Evolutionary conservation across 177 flowering plant genomes (phyloP).

Genomic region (Vitis hybrid): DNA sequence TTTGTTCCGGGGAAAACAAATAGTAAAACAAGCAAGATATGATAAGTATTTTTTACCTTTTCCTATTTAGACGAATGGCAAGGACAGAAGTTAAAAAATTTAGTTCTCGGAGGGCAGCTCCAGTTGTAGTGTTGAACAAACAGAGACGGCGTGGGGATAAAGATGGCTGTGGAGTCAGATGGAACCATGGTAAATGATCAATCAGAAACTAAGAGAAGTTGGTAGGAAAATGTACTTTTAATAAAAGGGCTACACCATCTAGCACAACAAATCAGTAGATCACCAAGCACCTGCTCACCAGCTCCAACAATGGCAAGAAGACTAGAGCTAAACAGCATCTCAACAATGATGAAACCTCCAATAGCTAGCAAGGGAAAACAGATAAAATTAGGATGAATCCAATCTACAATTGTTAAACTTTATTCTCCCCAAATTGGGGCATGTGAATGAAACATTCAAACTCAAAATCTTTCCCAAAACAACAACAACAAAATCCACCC

Average conservation of each 20-base stretch:
- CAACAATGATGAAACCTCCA: constrained; percentile 83
- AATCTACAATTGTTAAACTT: neutral
- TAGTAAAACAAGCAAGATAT: neutral
- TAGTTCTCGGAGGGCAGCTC: constrained; percentile 70
- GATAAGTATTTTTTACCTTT: constrained; percentile 43
- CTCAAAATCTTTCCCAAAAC: neutral
- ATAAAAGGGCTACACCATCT: neutral
- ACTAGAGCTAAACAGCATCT: constrained; percentile 83
- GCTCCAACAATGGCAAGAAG: constrained; percentile 95
- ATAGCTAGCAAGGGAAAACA: constrained; percentile 36
- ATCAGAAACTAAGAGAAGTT: constrained; percentile 7
- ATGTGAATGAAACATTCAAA: neutral
- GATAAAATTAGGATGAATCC: neutral
- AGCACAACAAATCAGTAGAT: neutral
- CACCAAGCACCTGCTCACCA: constrained; percentile 81
- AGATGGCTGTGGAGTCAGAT: constrained; percentile 57
- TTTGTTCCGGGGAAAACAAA: neutral
- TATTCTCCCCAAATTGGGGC: neutral
- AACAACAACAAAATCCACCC: too few relatives aligned
- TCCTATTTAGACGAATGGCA: constrained; percentile 73
- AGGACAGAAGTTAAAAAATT: constrained; percentile 86
- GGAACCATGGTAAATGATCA: constrained; percentile 1
- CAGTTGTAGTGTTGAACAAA: constrained; percentile 73
- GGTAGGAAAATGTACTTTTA: neutral
- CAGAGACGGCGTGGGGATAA: constrained; percentile 91